phyloP scores from a whole-genome alignment of 2,329 filamentous ascomycete genomes.

The Zelopaecilomyces penicillatus region DNA sequence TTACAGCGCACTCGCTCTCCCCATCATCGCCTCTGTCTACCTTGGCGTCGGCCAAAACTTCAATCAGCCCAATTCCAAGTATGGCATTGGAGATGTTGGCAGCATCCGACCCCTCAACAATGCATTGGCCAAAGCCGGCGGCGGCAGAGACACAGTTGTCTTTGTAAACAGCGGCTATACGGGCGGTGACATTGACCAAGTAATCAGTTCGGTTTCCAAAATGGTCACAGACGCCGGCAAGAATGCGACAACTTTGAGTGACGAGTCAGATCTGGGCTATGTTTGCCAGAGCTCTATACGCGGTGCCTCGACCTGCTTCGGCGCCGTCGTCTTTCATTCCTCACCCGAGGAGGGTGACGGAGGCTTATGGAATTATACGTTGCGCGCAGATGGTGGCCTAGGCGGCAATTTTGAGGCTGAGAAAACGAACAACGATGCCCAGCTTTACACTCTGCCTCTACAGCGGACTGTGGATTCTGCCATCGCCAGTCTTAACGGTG shows the following conservation, averaged over 20 bases:
- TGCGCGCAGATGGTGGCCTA: slow-evolving; percentile 54
- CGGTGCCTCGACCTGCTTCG: slow-evolving; percentile 64
- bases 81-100: slow-evolving; percentile 55
- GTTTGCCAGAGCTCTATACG: slow-evolving; percentile 51
- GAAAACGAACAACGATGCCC: slow-evolving; percentile 49
- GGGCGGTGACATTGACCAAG: slow-evolving; percentile 59
- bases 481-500: slow-evolving; percentile 31
- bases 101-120: slow-evolving; percentile 56
- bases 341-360: slow-evolving; percentile 52
- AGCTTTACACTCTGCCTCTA: slow-evolving; percentile 60
- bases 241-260: slow-evolving; percentile 15
- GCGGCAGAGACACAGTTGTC: slow-evolving; percentile 54
- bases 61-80: slow-evolving; percentile 64
- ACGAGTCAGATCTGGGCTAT: slow-evolving; percentile 21
- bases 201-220: slow-evolving; percentile 44
- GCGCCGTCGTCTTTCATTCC: slow-evolving; percentile 61
- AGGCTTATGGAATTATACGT: slow-evolving; percentile 61
- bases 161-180: slow-evolving; percentile 67
- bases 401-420: slow-evolving; percentile 48
- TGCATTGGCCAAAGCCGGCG: slow-evolving; percentile 48
- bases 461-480: slow-evolving; percentile 60
- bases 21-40: slow-evolving; percentile 46
- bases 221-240: slow-evolving; percentile 17
- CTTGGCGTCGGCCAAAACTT: slow-evolving; percentile 65
- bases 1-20: slow-evolving; percentile 48